phyloP scores from a whole-genome alignment of 208 protist genomes.

The Acanthamoeba triangularis region DNA sequence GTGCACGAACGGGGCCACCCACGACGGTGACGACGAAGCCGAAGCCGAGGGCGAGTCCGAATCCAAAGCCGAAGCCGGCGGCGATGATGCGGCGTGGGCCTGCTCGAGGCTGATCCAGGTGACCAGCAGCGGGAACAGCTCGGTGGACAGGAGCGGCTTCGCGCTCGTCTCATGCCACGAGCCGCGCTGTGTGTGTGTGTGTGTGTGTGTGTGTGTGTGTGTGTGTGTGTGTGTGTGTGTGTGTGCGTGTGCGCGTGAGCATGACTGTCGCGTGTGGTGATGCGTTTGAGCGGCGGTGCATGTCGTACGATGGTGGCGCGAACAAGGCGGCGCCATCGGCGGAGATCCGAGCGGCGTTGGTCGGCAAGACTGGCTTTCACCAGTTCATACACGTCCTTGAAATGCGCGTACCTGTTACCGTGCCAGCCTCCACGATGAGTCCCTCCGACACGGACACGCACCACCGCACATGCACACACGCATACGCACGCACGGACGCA shows the following conservation, averaged over 20 bases:
- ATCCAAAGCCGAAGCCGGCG: not conserved
- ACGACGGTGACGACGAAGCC: not conserved
- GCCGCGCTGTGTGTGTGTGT: not conserved
- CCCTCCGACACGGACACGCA: not conserved
- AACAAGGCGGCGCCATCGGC: not conserved
- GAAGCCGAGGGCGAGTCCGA: not conserved
- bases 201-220: not conserved
- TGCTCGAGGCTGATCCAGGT: constrained; percentile 31
- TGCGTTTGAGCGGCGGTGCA: not conserved
- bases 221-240: too few species aligned
- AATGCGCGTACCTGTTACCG: not conserved
- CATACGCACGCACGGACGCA: not conserved
- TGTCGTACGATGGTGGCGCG: not conserved
- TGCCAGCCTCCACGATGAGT: not conserved
- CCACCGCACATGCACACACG: too few species aligned
- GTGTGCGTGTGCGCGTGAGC: too few species aligned
- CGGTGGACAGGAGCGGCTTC: not conserved
- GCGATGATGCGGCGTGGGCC: not conserved
- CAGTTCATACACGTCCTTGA: not conserved
- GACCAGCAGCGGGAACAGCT: constrained; percentile 30
- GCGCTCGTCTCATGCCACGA: not conserved
- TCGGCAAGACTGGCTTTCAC: not conserved
- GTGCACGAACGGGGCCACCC: not conserved
- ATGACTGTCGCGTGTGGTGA: too few species aligned
- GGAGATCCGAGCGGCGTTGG: not conserved